Base-by-base conservation (phyloP, 352 stramenopile species). In the Saprolegnia parasitica region DNA sequence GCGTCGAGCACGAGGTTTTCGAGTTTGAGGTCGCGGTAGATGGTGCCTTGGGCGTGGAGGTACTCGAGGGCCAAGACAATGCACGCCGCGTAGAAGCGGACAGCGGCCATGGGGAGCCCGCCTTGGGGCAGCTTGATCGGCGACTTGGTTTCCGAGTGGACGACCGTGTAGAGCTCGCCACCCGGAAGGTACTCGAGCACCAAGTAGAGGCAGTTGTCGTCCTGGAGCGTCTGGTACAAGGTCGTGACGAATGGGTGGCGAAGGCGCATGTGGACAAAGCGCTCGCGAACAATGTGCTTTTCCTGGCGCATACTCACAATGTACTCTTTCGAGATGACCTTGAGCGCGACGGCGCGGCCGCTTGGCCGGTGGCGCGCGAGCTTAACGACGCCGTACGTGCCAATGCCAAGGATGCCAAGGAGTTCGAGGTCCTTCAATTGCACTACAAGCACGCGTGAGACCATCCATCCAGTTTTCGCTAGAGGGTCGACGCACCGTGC, bases 1-100 rank as follows among this genome's bases (percentile, higher is more conserved):
- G 74, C 67, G 75, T 98, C 86, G 24, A 96, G 73, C 45, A 96
- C 80, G 13, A 96, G 68, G 71, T 96, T 97, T 72, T 97, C 89
- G 10, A 91, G 81, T 73, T 97, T 97, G n/a, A 97, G 74, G 71
- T 96, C 90, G 10, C 89, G 86, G 61, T 96, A 96, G 32, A 96
- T 76, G 71, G 91, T 75, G 23, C 75, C 79, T 39, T 86, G 70
- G 5, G 72, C 76, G 67, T 95, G 87, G 21, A 96, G 73, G 47
- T 93, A 93, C 73, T 87, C 76, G 37, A 93, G 72, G 16, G 81
- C 90, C 47, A 80, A 80, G 20, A 88, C 72, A 67, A 98, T 95
- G 71, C 96, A 95, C 3, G 83, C 84, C 8, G 94, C 76, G 67
- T 98, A 98, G 73, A 98, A 98, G 52, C 73, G 79, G n/a, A 72